A percentile compares a stretch with the other conserved stretches of the same genome.
These are phyloP conservation scores for Rosa hybrid DNA, from an alignment of 331 rosid species.

Conservation along the genomic window DNA sequence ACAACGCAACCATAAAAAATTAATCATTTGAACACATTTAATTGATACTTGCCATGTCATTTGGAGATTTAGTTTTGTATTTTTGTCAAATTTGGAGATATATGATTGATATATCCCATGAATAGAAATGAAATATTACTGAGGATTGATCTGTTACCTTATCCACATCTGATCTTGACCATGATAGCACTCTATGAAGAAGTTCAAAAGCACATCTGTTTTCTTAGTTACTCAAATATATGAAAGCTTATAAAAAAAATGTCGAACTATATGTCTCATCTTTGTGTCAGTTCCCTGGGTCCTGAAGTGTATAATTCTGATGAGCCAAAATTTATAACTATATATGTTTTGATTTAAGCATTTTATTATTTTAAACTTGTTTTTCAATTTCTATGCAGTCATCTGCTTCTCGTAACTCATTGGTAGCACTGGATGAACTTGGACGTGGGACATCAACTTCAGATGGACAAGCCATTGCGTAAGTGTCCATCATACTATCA, in stretches of 20 bases:
- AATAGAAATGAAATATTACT: neutral
- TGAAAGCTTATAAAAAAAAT: neutral
- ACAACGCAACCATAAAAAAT: neutral
- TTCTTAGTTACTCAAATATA: conserved; percentile 1
- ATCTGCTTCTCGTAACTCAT: conserved; percentile 77
- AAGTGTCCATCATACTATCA: conserved; percentile 32
- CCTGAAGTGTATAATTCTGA: neutral
- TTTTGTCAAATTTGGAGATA: neutral
- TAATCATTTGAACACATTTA: neutral
- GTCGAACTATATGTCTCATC: neutral
- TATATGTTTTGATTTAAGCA: conserved; percentile 14
- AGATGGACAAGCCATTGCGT: conserved; percentile 99
- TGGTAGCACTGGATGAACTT: conserved; percentile 95
- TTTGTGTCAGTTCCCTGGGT: conserved; percentile 7
- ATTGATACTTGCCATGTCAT: conserved; percentile 1
- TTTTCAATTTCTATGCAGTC: conserved; percentile 51
- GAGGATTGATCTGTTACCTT: neutral
- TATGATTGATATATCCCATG: neutral
- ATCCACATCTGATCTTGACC: neutral
- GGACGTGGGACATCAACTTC: conserved; percentile 99
- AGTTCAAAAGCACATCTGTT: neutral
- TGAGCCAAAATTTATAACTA: neutral
- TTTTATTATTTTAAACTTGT: conserved; percentile 19
- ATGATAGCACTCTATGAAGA: conserved; percentile 1
- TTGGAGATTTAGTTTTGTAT: neutral